phyloP scores from a whole-genome alignment of 139 green algal genomes.

The Protoeuglena noctilucae region DNA sequence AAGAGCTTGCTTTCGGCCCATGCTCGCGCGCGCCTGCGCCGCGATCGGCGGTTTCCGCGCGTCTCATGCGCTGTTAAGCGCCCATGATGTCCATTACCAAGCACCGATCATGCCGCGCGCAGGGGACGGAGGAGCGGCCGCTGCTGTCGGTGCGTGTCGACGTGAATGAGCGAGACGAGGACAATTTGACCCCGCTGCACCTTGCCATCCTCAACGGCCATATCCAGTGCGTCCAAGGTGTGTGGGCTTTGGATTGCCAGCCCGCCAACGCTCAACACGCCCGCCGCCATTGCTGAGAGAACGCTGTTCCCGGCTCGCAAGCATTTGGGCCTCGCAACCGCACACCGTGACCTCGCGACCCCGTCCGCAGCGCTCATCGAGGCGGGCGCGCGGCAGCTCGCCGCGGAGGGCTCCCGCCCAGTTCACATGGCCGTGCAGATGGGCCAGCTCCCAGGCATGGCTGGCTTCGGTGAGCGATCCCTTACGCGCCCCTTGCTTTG shows the following conservation, averaged over 20 bases:
- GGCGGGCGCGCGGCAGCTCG: constrained; percentile 12
- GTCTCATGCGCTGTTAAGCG: background rate
- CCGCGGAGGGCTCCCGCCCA: constrained; percentile 43
- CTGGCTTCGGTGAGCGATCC: background rate
- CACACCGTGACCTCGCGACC: too few species aligned
- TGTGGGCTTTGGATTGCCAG: background rate
- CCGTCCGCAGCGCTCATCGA: constrained; percentile 46
- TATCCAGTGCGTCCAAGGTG: constrained; percentile 16
- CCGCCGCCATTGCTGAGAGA: background rate
- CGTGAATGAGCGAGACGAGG: constrained; percentile 29
- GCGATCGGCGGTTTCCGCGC: background rate
- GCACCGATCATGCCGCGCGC: too few species aligned
- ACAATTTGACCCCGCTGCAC: constrained; percentile 58
- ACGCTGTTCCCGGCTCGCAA: too few species aligned
- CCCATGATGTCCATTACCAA: background rate
- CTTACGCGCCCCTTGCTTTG: too few species aligned
- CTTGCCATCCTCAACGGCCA: constrained; percentile 54
- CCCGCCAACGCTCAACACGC: background rate
- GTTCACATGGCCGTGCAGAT: constrained; percentile 44
- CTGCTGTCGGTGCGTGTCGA: background rate
- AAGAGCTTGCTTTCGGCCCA: background rate
- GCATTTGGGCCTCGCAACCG: too few species aligned
- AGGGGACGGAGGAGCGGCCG: too few species aligned
- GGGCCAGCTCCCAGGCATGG: background rate
- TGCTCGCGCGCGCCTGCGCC: background rate